Evolutionary conservation across 1,284 basidiomycete species (phyloP).

Genomic region (Rhodotorula sp.): DNA sequence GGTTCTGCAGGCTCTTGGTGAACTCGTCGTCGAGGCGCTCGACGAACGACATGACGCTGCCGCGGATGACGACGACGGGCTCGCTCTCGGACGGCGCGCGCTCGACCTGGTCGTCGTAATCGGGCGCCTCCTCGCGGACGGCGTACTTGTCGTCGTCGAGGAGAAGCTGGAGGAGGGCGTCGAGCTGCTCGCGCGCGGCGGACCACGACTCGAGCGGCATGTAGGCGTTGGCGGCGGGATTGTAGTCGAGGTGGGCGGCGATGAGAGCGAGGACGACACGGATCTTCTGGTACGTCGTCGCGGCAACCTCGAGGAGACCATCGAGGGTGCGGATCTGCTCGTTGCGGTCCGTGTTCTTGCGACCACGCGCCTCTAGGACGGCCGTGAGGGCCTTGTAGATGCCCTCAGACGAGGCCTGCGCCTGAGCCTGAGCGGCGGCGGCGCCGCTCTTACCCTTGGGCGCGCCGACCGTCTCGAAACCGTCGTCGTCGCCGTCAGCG

Average conservation of each 20-base stretch:
- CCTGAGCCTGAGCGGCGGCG: slow-evolving; percentile 76
- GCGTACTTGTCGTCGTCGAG: slow-evolving; percentile 71
- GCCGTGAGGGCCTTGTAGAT: slow-evolving; percentile 91
- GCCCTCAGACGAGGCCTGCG: slow-evolving; percentile 73
- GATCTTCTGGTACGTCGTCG: slow-evolving; percentile 86
- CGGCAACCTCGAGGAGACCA: slow-evolving; percentile 77
- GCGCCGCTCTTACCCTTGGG: slow-evolving; percentile 51
- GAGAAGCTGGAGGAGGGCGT: slow-evolving; percentile 79
- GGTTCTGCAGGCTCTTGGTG: slow-evolving; percentile 95
- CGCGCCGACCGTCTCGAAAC: slow-evolving; percentile 83
- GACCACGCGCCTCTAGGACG: slow-evolving; percentile 92
- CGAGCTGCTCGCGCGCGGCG: slow-evolving; percentile 81
- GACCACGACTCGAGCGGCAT: slow-evolving; percentile 95
- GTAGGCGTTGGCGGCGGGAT: slow-evolving; percentile 69
- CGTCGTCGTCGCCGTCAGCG: slow-evolving; percentile 63
- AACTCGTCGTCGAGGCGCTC: slow-evolving; percentile 99
- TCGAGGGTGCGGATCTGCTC: slow-evolving; percentile 92
- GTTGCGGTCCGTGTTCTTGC: slow-evolving; percentile 96
- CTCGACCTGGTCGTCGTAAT: slow-evolving; percentile 91
- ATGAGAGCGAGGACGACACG: slow-evolving; percentile 91
- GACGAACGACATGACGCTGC: slow-evolving; percentile 89
- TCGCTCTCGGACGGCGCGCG: slow-evolving; percentile 70
- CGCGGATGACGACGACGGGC: slow-evolving; percentile 75
- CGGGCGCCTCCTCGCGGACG: slow-evolving; percentile 77
- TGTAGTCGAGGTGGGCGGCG: slow-evolving; percentile 96